Base-by-base conservation (phyloP, 1,139 yeast species). In the Zhuliangozyma blackwelliae region DNA sequence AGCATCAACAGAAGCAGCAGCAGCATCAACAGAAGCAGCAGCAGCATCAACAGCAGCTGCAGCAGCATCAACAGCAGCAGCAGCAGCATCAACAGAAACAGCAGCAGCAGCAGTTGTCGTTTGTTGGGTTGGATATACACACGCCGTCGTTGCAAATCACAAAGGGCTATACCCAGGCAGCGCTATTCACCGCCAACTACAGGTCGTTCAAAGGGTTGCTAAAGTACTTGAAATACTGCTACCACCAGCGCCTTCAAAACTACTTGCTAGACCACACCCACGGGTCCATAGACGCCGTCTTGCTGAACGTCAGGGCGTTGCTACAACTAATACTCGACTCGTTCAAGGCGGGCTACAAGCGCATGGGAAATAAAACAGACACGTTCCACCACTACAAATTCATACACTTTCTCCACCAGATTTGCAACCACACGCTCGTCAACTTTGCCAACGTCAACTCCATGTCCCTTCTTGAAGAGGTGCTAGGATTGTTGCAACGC, bases 61-160 rank as follows among this genome's bases (percentile, higher is more conserved):
- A 32, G 3, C n/a, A n/a, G n/a, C n/a, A n/a, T n/a, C n/a, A n/a
- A n/a, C n/a, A n/a, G n/a, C n/a, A n/a, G n/a, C n/a, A n/a, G n/a
- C n/a, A n/a, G n/a, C n/a, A n/a, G n/a, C n/a, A n/a, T n/a, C n/a
- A n/a, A n/a, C n/a, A n/a, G n/a, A n/a, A 25, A 10, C 7, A 16
- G 3, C 34, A 39, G 5, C 16, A 8, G 5, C 36, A 32, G 3
- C 31, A 28, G 4, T 36, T 59, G 7, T 47, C 42, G 12, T 69
- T 65, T 43, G 59, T 66, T 25, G 75, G 75, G 0, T 40, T 69
- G 20, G 50, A 49, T 5, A 55, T 67, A 6, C 46, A 54, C 35
- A 38, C 52, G 4, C 35, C 34, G 4, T 49, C 54, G 2, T 46
- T 61, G 32, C 44, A 44, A 7, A 38, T 49, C n/a, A 40, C 32